Evolutionary conservation across 768 basidiomycete species (phyloP).

Genomic region (Russula virescens): DNA sequence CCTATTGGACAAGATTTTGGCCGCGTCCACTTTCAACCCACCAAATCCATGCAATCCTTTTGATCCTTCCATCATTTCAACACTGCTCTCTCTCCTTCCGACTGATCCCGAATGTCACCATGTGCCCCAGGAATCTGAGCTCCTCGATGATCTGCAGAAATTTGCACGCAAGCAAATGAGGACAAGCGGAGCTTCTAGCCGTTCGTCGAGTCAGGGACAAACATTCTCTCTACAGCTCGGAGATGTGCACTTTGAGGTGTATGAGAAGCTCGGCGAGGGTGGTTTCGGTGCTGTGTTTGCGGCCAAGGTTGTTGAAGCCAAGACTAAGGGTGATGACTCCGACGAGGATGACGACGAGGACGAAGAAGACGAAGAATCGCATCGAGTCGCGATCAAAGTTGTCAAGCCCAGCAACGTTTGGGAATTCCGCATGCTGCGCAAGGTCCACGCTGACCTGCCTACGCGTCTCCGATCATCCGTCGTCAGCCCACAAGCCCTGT

Average conservation of each 20-base stretch:
- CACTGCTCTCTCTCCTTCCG: slow-evolving; percentile 58
- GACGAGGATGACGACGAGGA: slow-evolving; percentile 41
- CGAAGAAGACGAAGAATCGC: slow-evolving; percentile 46
- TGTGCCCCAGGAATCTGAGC: slow-evolving; percentile 48
- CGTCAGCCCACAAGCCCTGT: slow-evolving; percentile 71
- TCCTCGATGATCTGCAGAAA: slow-evolving; percentile 67
- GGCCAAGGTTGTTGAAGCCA: slow-evolving; percentile 46
- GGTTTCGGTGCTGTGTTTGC: slow-evolving; percentile 96
- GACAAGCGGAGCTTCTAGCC: slow-evolving; percentile 31
- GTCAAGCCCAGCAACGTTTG: slow-evolving; percentile 85
- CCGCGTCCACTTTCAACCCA: slow-evolving; percentile 60
- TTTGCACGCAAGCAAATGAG: slow-evolving; percentile 47
- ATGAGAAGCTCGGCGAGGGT: slow-evolving; percentile 92
- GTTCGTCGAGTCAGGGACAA: slow-evolving; percentile 33
- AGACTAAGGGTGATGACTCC: slow-evolving; percentile 41
- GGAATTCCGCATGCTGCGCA: slow-evolving; percentile 85
- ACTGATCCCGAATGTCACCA: slow-evolving; percentile 59
- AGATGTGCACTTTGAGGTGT: slow-evolving; percentile 60
- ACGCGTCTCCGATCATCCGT: slow-evolving; percentile 56
- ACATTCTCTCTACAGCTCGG: slow-evolving; percentile 55
- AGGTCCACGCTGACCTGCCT: slow-evolving; percentile 67
- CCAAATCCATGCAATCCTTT: slow-evolving; percentile 89
- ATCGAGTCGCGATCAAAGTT: slow-evolving; percentile 82
- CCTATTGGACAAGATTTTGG: slow-evolving; percentile 55
- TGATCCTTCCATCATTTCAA: slow-evolving; percentile 55